Base-by-base conservation (phyloP, 129 eudicot genomes). In the Artemisia annua region DNA sequence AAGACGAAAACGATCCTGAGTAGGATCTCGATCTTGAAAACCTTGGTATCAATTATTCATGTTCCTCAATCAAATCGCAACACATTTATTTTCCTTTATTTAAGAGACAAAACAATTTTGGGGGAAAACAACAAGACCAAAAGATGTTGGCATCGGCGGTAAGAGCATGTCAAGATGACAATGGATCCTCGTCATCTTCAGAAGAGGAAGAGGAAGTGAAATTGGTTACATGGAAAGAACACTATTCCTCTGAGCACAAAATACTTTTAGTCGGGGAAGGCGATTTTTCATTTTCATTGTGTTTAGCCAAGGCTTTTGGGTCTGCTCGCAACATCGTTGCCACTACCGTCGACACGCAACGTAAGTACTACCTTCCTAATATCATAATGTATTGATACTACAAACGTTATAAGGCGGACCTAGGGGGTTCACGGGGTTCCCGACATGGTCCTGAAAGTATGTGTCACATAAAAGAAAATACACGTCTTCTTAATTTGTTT, bases 201-300 rank as follows among this genome's bases (percentile, higher is more conserved):
- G 24, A 11, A 17, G 78, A 64, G 7, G 71, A 67, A 8, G 67
- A 72, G 17, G 66, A 59, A n/a, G 63, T 19, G 22, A 56, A 53
- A 39, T 26, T 57, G 16, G 85, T 66, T 63, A 74, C 57, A 61
- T 74, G 87, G 79, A 77, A 82, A 67, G 78, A 68, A 19, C 84
- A 78, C 43, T 87, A 87, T 20, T 77, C 80, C 63, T 82, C 85
- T 7, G 2, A 56, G 5, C 95, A 88, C 7, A 68, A 66, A 46
- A 83, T 88, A 65, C 80, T 85, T 53, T 56, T 88, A 28, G 88
- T 88, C 7, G 88, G 96, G 0, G 91, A 88, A 22, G 96, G 96
- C 2, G 96, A 85, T 65, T 83, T 88, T 75, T 85, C 96, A 9
- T 88, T 88, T 55, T 73, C 91, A 15, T 71, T 85, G 12, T 70